Percentiles rank a stretch among this genome's conserved stretches.
Conservation (phyloP, 108 stramenopile genomes). For the Cyclotella kingstonii region DNA sequence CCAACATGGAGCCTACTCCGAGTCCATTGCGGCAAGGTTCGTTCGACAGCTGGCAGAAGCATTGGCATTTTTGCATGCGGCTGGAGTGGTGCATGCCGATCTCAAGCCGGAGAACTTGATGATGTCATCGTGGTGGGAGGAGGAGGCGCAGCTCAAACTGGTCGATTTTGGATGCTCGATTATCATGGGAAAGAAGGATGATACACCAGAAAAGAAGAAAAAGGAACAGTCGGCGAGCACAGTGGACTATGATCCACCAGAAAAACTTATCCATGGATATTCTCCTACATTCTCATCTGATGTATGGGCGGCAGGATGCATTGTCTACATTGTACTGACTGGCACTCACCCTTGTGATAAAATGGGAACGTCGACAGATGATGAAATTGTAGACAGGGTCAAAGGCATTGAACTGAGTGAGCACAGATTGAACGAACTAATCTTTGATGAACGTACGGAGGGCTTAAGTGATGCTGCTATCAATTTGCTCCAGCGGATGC, state of each 20-base stretch:
- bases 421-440: background rate
- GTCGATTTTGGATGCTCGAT: conserved; percentile 36
- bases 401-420: conserved; percentile 9
- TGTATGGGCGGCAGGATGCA: conserved; percentile 28
- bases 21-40: conserved; percentile 13
- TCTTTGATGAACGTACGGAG: conserved; percentile 15
- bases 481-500: conserved; percentile 8
- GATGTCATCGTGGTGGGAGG: conserved; percentile 9
- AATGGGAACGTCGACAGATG: conserved; percentile 4
- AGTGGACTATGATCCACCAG: conserved; percentile 22
- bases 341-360: conserved; percentile 33
- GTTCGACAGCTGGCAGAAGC: conserved; percentile 11
- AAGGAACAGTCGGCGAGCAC: background rate
- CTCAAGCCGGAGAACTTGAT: conserved; percentile 36
- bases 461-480: conserved; percentile 9
- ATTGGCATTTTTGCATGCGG: conserved; percentile 23
- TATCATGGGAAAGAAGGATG: background rate
- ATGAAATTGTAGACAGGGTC: conserved; percentile 12
- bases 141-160: conserved; percentile 18
- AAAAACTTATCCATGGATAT: conserved; percentile 2
- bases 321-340: conserved; percentile 28
- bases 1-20: conserved; percentile 17
- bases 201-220: too few relatives aligned
- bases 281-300: conserved; percentile 17
- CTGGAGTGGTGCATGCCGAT: conserved; percentile 12